These are phyloP conservation scores for Beauveria australis DNA, from an alignment of 2,329 filamentous ascomycete species.

Conservation along the genomic window DNA sequence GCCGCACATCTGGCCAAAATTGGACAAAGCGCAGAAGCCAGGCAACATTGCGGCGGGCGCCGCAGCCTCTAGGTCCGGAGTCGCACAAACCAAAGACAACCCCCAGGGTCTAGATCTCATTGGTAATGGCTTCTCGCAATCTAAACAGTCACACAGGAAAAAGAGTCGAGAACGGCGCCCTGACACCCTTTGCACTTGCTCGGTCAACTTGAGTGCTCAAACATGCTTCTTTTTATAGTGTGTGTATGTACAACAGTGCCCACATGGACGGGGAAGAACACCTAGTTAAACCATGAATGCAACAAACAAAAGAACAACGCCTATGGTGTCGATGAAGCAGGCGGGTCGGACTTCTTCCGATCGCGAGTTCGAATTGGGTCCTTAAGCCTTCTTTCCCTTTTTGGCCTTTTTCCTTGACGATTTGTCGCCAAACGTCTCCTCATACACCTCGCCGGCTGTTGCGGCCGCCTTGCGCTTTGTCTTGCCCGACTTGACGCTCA, in stretches of 20 bases:
- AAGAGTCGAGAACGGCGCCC: not conserved
- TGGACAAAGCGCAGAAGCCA: not conserved
- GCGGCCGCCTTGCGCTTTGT: conserved; percentile 63
- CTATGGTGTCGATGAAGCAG: not conserved
- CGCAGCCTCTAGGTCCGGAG: not conserved
- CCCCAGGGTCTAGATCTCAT: not conserved
- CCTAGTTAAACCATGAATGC: not conserved
- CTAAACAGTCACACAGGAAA: not conserved
- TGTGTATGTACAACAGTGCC: not conserved
- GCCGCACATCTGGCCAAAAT: not conserved
- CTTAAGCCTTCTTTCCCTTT: conserved; percentile 26
- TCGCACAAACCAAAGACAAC: not conserved
- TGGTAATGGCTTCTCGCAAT: not conserved
- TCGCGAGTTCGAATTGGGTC: too few species aligned
- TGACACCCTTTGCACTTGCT: not conserved
- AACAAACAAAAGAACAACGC: not conserved
- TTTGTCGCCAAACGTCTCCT: conserved; percentile 48
- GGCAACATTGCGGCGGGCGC: not conserved
- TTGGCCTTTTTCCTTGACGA: conserved; percentile 48
- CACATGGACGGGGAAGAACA: not conserved
- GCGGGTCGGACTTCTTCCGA: not conserved
- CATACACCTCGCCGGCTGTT: conserved; percentile 54
- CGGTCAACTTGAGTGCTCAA: not conserved
- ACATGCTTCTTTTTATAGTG: not conserved
- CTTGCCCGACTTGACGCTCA: conserved; percentile 76